Evolutionary conservation across 371 early-diverging fungal species (phyloP), one percentile per base, ranked within the genome.

Genomic region (Mortierella sp.): DNA sequence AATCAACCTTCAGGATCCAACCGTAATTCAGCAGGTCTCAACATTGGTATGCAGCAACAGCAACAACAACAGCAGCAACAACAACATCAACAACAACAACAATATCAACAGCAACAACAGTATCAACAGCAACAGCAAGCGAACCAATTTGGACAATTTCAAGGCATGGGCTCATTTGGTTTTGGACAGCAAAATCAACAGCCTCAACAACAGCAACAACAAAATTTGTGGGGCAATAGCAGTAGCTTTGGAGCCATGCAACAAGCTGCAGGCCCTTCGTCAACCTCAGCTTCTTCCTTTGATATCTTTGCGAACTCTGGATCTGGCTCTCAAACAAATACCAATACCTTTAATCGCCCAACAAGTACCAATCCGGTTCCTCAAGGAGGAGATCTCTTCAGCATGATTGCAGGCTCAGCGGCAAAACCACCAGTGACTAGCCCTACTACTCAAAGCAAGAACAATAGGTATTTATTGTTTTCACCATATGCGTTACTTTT

Each of bases 371-470:
- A n/a, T 26, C 47, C 59, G 0, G 52, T 69, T 47, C 72, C 75
- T 22, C 81, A 72, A 37, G 81, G 81, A 1, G 75, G 75, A 1
- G 81, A 80, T 40, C 69, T 80, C 30, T 80, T 80, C 64, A 72
- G 52, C 45, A 69, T 72, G 60, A 68, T 80, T 60, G 73, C 81
- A 11, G 69, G 76, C 14, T 47, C 73, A 11, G 14, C 72, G 10
- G 14, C 72, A 10, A 60, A 65, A 22, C 63, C 81, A 2, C 70
- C 81, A 8, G 54, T 39, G 12, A 45, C 62, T 2, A 72, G 64
- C 54, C 66, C 72, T n/a, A 18, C 63, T 49, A 49, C 65, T 3
- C 69, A 60, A 47, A 75, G 64, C 39, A 80, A 75, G 73, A 80
- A 72, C 54, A 72, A 58, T 66, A 72, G 72, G 81, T 72, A 68